These are phyloP conservation scores for Chlorencoelia australis DNA, from an alignment of 2,329 filamentous ascomycete genomes.

Conservation along the genomic window DNA sequence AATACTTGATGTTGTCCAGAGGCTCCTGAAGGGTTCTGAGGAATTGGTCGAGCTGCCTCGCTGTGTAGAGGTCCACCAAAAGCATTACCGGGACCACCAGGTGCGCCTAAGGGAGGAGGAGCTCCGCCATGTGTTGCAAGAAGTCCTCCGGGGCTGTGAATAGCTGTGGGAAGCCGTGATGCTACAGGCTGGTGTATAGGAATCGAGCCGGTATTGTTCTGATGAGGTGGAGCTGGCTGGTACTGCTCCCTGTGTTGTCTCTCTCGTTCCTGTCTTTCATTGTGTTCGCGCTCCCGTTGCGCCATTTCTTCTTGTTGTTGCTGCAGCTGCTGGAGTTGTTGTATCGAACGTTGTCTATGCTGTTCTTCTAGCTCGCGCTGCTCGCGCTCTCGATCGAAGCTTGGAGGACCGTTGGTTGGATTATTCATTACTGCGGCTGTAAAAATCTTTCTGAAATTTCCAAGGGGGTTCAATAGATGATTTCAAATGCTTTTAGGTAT, in stretches of 20 bases:
- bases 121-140: constrained; percentile 61
- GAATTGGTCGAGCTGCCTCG: constrained; percentile 41
- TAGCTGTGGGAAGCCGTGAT: constrained; percentile 65
- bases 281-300: constrained; percentile 38
- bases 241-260: constrained; percentile 53
- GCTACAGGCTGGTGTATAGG: constrained; percentile 93
- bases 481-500: no score
- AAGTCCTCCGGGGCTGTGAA: constrained; percentile 86
- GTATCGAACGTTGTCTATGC: constrained; percentile 43
- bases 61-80: constrained; percentile 47
- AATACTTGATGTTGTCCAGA: constrained; percentile 43
- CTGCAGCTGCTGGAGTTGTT: no score
- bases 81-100: constrained; percentile 27
- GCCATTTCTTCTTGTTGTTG: constrained; percentile 45
- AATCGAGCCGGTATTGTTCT: constrained; percentile 79
- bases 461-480: background rate
- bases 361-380: constrained; percentile 40
- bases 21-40: constrained; percentile 40
- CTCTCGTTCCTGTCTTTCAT: constrained; percentile 43
- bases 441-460: background rate
- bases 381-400: constrained; percentile 33
- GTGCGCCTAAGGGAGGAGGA: constrained; percentile 30
- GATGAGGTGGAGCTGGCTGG: constrained; percentile 60
- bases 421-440: constrained; percentile 21
- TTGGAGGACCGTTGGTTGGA: constrained; percentile 22